Conservation (phyloP, 2,329 filamentous ascomycete species). For the Hymenoscyphus fraxineus region DNA sequence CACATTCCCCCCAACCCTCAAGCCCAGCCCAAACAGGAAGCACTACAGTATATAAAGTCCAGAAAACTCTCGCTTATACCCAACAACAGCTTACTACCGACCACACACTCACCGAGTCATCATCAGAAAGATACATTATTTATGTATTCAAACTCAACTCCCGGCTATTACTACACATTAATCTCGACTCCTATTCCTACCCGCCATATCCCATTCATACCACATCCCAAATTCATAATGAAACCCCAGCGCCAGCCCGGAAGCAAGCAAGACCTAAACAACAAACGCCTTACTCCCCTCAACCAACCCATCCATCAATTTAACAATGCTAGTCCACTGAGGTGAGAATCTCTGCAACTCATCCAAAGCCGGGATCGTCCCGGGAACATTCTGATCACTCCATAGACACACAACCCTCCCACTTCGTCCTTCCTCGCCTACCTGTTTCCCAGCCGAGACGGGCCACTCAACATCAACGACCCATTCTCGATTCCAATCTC, state of each 20-base stretch:
- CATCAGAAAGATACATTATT: no score
- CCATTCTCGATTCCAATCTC: constrained; percentile 76
- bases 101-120: no score
- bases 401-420: constrained; percentile 76
- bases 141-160: no score
- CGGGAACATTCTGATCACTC: constrained; percentile 75
- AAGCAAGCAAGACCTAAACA: constrained; percentile 19
- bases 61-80: no score
- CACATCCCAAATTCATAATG: no score
- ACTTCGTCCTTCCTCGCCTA: constrained; percentile 43
- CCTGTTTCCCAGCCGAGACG: constrained; percentile 29
- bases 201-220: no score
- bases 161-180: no score
- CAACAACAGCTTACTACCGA: no score
- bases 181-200: no score
- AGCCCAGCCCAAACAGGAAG: no score
- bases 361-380: constrained; percentile 76
- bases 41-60: no score
- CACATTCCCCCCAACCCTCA: no score
- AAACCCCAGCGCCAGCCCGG: background rate
- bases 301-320: constrained; percentile 72
- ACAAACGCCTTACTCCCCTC: constrained; percentile 67
- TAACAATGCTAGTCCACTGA: constrained; percentile 73
- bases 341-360: constrained; percentile 75
- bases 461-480: constrained; percentile 64